phyloP scores from a whole-genome alignment of 495 filamentous ascomycete genomes.

The Eremomyces bilateralis region DNA sequence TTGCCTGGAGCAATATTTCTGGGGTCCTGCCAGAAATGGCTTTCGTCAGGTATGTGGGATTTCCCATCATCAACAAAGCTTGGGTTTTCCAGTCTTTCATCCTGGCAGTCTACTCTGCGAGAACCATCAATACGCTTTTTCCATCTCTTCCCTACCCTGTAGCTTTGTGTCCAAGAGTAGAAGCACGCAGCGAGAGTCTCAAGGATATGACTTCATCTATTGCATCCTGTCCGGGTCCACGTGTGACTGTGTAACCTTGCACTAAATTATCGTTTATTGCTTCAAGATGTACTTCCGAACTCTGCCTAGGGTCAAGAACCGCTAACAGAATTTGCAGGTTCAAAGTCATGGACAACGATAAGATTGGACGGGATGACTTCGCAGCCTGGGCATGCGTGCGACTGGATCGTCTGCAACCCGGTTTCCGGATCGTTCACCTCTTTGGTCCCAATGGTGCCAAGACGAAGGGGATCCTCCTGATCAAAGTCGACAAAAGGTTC shows the following conservation, averaged over 20 bases:
- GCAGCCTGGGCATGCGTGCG: constrained; percentile 78
- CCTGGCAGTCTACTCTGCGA: too few relatives aligned
- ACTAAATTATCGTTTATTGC: too few relatives aligned
- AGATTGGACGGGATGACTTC: constrained; percentile 44
- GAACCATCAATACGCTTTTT: too few relatives aligned
- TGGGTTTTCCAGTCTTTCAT: too few relatives aligned
- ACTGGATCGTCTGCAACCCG: constrained; percentile 52
- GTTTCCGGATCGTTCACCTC: constrained; percentile 57
- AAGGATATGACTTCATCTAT: too few relatives aligned
- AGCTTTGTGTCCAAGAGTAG: too few relatives aligned
- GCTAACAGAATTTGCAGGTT: constrained; percentile 29
- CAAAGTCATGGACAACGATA: constrained; percentile 64
- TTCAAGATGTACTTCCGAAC: too few relatives aligned
- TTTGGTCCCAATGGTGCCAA: constrained; percentile 38
- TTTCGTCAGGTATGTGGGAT: constrained; percentile 53
- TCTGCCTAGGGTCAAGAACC: too few relatives aligned
- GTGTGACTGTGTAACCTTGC: neutral
- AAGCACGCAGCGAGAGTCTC: too few relatives aligned
- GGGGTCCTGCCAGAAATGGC: constrained; percentile 56
- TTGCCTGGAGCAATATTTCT: constrained; percentile 37
- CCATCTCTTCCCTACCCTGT: too few relatives aligned
- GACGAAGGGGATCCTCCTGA: constrained; percentile 42
- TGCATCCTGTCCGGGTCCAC: neutral
- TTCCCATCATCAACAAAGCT: too few relatives aligned
- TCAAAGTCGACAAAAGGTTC: constrained; percentile 38